These are phyloP conservation scores for Mortierella sp. DNA, from an alignment of 371 early-diverging fungal species.

Conservation along the genomic window DNA sequence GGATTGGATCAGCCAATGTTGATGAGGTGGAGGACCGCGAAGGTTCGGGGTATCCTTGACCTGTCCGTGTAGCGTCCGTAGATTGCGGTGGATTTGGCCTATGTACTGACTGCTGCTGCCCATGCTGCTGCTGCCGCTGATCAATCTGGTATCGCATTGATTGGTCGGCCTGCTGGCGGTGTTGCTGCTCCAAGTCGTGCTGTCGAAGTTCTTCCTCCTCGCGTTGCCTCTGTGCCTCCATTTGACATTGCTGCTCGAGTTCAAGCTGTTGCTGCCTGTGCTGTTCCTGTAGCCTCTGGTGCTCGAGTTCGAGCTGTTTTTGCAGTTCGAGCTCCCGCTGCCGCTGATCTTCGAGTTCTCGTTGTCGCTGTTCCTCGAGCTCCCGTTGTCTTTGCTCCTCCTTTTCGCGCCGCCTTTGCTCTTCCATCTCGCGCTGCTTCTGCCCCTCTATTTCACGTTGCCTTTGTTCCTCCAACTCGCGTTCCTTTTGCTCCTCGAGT, in stretches of 20 bases:
- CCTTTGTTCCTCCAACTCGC: conserved; percentile 9
- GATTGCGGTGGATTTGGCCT: background rate
- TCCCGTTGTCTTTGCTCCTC: conserved; percentile 3
- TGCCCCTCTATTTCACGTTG: conserved; percentile 10
- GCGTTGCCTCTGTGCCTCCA: background rate
- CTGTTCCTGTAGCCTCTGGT: background rate
- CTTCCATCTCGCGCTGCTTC: conserved; percentile 5
- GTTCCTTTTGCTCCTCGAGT: conserved; percentile 14
- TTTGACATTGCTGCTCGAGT: background rate
- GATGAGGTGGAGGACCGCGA: background rate
- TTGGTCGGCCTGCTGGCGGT: background rate
- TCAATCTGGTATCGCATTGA: too few species aligned
- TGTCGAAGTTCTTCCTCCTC: conserved; percentile 1
- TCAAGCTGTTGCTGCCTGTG: background rate
- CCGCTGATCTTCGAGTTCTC: background rate
- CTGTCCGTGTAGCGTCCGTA: background rate
- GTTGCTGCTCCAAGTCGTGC: background rate
- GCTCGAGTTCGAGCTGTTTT: background rate
- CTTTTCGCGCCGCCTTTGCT: background rate
- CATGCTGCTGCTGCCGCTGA: background rate
- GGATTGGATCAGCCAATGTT: background rate
- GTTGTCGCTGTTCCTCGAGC: background rate
- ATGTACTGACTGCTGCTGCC: background rate
- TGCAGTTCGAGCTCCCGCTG: background rate
- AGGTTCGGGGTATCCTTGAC: background rate